These are phyloP conservation scores for Didymella pinodella DNA, from an alignment of 2,329 filamentous ascomycete genomes.

Conservation along the genomic window DNA sequence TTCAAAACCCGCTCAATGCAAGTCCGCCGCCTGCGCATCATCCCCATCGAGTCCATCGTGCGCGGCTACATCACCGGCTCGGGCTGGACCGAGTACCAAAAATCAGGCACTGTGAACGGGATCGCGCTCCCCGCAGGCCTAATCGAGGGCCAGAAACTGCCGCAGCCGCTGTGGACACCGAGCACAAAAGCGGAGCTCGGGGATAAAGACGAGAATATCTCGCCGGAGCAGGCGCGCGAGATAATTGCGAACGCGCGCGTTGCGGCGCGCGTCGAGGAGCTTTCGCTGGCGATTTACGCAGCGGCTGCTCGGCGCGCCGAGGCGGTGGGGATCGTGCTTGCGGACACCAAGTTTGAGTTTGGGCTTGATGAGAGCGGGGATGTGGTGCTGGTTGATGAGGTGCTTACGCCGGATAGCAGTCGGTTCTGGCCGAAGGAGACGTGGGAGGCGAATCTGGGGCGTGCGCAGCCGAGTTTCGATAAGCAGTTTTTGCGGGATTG, in stretches of 20 bases:
- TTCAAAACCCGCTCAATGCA: slow-evolving; percentile 74
- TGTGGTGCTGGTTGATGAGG: slow-evolving; percentile 82
- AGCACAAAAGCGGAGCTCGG: slow-evolving; percentile 85
- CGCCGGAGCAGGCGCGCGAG: slow-evolving; percentile 65
- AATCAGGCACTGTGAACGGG: slow-evolving; percentile 79
- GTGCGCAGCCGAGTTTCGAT: slow-evolving; percentile 83
- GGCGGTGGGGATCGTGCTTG: slow-evolving; percentile 75
- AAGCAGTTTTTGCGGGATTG: slow-evolving; percentile 81
- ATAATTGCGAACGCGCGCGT: slow-evolving; percentile 70
- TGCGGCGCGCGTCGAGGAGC: slow-evolving; percentile 69
- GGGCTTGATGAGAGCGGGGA: slow-evolving; percentile 69
- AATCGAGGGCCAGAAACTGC: slow-evolving; percentile 73
- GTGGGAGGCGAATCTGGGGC: slow-evolving; percentile 70
- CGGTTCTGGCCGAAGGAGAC: slow-evolving; percentile 83
- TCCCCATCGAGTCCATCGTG: slow-evolving; percentile 85
- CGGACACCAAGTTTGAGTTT: slow-evolving; percentile 81
- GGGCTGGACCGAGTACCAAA: slow-evolving; percentile 81
- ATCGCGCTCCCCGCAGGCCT: slow-evolving; percentile 73
- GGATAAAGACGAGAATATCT: slow-evolving; percentile 85
- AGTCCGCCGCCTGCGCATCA: slow-evolving; percentile 75
- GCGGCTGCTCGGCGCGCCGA: slow-evolving; percentile 70
- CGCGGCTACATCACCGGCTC: slow-evolving; percentile 88
- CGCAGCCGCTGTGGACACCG: slow-evolving; percentile 76
- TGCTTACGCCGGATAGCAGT: slow-evolving; percentile 77
- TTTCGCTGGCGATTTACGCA: slow-evolving; percentile 70